Evolutionary conservation across 495 filamentous ascomycete genomes (phyloP).

Genomic region (Lineolata rhizophorae): DNA sequence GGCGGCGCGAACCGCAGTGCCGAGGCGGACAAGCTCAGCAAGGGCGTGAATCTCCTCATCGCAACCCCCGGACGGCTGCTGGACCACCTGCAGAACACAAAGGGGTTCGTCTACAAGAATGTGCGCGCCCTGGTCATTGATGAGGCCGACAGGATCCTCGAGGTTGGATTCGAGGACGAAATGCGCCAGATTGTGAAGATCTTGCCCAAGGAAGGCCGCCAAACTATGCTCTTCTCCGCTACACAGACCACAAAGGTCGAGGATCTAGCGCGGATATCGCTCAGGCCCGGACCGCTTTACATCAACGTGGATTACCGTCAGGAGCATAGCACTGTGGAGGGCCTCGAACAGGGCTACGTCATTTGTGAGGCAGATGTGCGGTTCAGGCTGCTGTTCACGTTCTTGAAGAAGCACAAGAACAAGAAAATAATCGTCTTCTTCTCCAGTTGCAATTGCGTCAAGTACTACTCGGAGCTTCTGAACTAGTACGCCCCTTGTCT

Average conservation of each 20-base stretch:
- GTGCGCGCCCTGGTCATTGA: slow-evolving; percentile 73
- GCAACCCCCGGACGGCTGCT: slow-evolving; percentile 84
- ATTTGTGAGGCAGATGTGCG: slow-evolving; percentile 82
- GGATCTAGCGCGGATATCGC: slow-evolving; percentile 81
- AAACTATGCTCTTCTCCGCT: slow-evolving; percentile 93
- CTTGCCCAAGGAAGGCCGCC: slow-evolving; percentile 65
- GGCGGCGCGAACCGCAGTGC: slow-evolving; percentile 81
- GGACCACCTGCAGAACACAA: slow-evolving; percentile 87
- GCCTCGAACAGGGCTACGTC: slow-evolving; percentile 88
- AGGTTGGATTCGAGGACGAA: slow-evolving; percentile 96
- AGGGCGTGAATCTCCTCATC: slow-evolving; percentile 85
- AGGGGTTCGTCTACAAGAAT: slow-evolving; percentile 86
- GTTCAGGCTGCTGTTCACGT: slow-evolving; percentile 86
- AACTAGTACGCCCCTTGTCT: too few relatives aligned
- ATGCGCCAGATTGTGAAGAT: slow-evolving; percentile 96
- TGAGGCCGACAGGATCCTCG: slow-evolving; percentile 82
- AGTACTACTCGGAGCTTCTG: slow-evolving; percentile 81
- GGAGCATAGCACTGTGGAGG: slow-evolving; percentile 70
- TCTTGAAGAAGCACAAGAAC: slow-evolving; percentile 71
- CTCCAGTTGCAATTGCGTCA: slow-evolving; percentile 80
- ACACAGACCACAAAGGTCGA: slow-evolving; percentile 98
- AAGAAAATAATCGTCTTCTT: slow-evolving; percentile 98
- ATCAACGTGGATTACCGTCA: slow-evolving; percentile 77
- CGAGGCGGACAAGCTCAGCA: slow-evolving; percentile 82
- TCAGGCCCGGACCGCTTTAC: slow-evolving; percentile 79